phyloP scores from a whole-genome alignment of 2,329 filamentous ascomycete genomes.

The Fusarium sp. region DNA sequence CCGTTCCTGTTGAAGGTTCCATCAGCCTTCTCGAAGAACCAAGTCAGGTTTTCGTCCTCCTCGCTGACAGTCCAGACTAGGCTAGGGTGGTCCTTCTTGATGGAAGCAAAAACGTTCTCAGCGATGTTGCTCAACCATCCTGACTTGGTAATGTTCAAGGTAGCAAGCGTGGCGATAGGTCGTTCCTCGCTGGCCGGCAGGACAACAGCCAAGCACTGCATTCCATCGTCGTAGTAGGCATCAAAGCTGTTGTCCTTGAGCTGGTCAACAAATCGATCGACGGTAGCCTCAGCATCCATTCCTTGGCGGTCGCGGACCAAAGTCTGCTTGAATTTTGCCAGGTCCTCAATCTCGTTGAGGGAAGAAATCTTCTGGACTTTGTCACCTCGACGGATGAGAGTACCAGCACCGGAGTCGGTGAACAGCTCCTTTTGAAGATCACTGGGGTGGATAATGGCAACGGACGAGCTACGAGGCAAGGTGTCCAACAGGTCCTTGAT shows the following conservation, averaged over 20 bases:
- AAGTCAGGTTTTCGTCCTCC: conserved; percentile 95
- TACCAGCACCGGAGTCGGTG: conserved; percentile 94
- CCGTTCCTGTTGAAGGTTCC: conserved; percentile 88
- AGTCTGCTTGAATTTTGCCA: conserved; percentile 82
- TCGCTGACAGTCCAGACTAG: conserved; percentile 97
- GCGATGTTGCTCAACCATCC: conserved; percentile 95
- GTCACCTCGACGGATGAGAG: conserved; percentile 89
- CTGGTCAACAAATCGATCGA: conserved; percentile 86
- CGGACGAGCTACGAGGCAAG: conserved; percentile 89
- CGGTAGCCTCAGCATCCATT: conserved; percentile 82
- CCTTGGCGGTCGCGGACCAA: conserved; percentile 85
- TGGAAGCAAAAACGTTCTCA: conserved; percentile 92
- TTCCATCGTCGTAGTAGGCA: conserved; percentile 92
- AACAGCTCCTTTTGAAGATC: conserved; percentile 97
- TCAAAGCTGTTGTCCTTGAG: conserved; percentile 84
- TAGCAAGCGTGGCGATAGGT: conserved; percentile 83
- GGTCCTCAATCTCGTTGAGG: conserved; percentile 79
- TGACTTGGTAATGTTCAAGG: conserved; percentile 91
- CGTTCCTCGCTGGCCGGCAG: conserved; percentile 76
- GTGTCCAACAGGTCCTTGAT: conserved; percentile 93
- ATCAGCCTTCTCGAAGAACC: conserved; percentile 98
- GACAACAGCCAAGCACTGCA: conserved; percentile 92
- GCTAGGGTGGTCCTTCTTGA: conserved; percentile 93
- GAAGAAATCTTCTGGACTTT: conserved; percentile 82
- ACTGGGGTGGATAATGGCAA: conserved; percentile 96